Base-by-base conservation (phyloP, 129 eudicot species). In the Escallonia rubra region DNA sequence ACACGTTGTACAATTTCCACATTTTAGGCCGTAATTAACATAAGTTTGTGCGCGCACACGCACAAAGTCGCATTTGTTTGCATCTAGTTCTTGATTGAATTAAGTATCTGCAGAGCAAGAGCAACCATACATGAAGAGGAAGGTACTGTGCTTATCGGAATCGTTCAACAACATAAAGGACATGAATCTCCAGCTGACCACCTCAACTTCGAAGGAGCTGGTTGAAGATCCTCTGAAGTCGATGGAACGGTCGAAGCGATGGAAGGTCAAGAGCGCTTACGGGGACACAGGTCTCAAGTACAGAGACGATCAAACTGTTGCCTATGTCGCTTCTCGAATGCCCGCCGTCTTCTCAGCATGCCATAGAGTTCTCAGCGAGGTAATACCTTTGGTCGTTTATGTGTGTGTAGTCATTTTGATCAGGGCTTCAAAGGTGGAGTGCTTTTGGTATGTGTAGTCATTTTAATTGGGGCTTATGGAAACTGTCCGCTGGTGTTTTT, bases 311-410 rank as follows among this genome's bases (percentile, higher is more conserved):
- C 85, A 94, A 63, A 77, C 93, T 3, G 78, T 81, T 43, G 99
- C 99, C 43, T 89, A 94, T 76, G 93, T 94, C 50, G 97, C 99
- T 64, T 78, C 97, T 51, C 85, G 99, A 15, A 89, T 89, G 99
- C 99, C 99, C 42, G 96, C 99, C 2, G 97, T 94, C 48, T 89
- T 80, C 66, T 78, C 90, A 49, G 99, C 97, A 55, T 86, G 93
- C 76, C 83, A 70, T 72, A 76, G 99, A 63, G 82, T 89, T 51
- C 96, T 94, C 14, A 74, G 72, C 42, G 99, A 94, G 97, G 99
- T 89, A 56, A 16, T 14, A 13, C 38, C 23, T 10, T 5, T 23
- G 34, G 34, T 23, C 34, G 34, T 23, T 23, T 23, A 23, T 23
- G 34, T 23, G 34, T 23, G 34, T 23, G 34, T 23, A 23, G 34